Conservation (phyloP, 140 eudicot species). For the Flaveria floridana region DNA sequence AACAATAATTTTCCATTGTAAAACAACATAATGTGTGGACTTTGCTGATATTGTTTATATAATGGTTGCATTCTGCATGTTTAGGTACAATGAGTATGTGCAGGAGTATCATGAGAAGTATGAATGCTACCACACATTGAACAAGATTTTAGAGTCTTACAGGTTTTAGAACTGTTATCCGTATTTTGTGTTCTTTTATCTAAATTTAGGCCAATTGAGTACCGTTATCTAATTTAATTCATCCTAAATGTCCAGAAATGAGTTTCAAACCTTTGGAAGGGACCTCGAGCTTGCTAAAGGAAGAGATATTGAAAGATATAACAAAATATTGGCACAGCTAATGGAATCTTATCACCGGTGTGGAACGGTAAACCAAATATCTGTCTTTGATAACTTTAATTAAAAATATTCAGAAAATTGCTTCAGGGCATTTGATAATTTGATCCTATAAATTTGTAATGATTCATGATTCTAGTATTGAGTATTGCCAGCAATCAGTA, state of each 20-base stretch:
- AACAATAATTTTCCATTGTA: background rate
- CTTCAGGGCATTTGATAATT: background rate
- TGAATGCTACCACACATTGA: slow-evolving; percentile 63
- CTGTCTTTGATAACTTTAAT: slow-evolving; percentile 7
- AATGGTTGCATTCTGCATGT: slow-evolving; percentile 28
- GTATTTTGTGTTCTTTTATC: slow-evolving; percentile 3
- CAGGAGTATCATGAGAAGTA: slow-evolving; percentile 86
- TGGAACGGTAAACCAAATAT: slow-evolving; percentile 51
- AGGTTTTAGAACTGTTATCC: slow-evolving; percentile 43
- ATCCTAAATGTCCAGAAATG: slow-evolving; percentile 45
- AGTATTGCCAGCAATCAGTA: background rate
- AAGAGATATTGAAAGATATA: slow-evolving; percentile 59
- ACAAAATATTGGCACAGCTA: slow-evolving; percentile 55
- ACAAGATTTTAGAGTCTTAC: slow-evolving; percentile 63
- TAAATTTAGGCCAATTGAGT: slow-evolving; percentile 16
- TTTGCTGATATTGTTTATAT: slow-evolving; percentile 11
- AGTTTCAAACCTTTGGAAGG: slow-evolving; percentile 57
- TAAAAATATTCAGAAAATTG: background rate
- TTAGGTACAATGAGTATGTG: slow-evolving; percentile 83
- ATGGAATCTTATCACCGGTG: slow-evolving; percentile 69
- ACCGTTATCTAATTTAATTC: slow-evolving; percentile 32
- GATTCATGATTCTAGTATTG: background rate
- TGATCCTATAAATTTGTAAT: background rate
- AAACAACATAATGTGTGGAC: background rate
- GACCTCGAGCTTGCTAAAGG: slow-evolving; percentile 84